Percentiles rank a stretch among this genome's conserved stretches.
Evolutionary conservation across 2,329 filamentous ascomycete species (phyloP).

Genomic region (Trichoderma cornu-damae): DNA sequence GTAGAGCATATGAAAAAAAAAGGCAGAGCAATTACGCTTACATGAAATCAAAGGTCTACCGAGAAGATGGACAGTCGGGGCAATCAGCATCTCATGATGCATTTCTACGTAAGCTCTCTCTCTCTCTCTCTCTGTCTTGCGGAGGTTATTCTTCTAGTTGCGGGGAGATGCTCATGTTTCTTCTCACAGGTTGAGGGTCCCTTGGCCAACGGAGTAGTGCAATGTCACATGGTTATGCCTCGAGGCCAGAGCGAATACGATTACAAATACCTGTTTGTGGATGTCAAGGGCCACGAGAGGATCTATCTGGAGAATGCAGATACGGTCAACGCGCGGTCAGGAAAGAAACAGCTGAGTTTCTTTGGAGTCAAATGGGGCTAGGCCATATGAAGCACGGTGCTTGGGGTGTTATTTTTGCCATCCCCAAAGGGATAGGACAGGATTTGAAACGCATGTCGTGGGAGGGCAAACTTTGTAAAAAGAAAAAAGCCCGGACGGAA

Average conservation of each 20-base stretch:
- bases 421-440: neutral
- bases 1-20: neutral
- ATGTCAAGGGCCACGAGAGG: slow-evolving; percentile 65
- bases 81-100: slow-evolving; percentile 74
- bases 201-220: slow-evolving; percentile 64
- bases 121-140: no score
- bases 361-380: slow-evolving; percentile 57
- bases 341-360: slow-evolving; percentile 46
- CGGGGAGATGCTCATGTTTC: slow-evolving; percentile 2
- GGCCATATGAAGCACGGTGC: neutral
- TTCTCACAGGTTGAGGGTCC: slow-evolving; percentile 76
- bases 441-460: neutral
- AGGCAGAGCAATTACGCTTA: slow-evolving; percentile 27
- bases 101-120: slow-evolving; percentile 66
- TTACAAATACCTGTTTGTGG: slow-evolving; percentile 75
- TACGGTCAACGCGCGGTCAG: slow-evolving; percentile 31
- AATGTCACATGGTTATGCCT: slow-evolving; percentile 70
- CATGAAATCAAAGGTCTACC: slow-evolving; percentile 48
- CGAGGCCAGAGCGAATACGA: slow-evolving; percentile 62
- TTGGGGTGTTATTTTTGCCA: neutral
- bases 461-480: neutral
- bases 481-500: neutral
- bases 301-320: slow-evolving; percentile 62
- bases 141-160: neutral
- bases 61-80: slow-evolving; percentile 67